Evolutionary conservation across 495 filamentous ascomycete genomes (phyloP), one percentile per base, ranked within the genome.

Genomic region (Hapsidospora chrysogenum): DNA sequence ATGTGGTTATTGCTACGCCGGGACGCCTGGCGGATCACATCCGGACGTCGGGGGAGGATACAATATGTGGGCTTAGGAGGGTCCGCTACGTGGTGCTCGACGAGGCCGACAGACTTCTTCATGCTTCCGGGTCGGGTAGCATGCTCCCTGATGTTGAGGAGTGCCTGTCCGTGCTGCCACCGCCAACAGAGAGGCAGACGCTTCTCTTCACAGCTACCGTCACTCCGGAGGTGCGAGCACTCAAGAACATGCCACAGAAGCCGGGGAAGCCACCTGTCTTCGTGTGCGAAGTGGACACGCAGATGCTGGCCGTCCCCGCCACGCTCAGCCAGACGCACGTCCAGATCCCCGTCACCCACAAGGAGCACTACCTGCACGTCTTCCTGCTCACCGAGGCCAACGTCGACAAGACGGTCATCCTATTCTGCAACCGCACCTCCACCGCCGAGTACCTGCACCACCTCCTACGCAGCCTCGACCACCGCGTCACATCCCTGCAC

Each of bases 131-230:
- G 28, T 62, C 64, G 4, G 85, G 85, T 9, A 84, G 77, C 58
- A 92, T 92, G 85, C 64, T 93, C n/a, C 74, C 80, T 16, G 89
- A 95, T 52, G 70, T 99, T 2, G 85, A 85, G 47, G 83, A 78
- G 30, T 94, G 86, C 49, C 64, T 99, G 3, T 70, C 66, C 3
- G 72, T 74, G 2, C 70, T 96, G 1, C 87, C 89, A 1, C 71
- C 84, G 0, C 51, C 58, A 0, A 49, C 61, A 2, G 63, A 83
- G 45, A 72, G 89, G 10, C 92, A 94, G 44, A 92, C 85, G 8
- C 72, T 86, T 27, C 73, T 96, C n/a, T 97, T 96, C 61, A 97
- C 89, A 2, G 89, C 89, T 9, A 97, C 89, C 3, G 66, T 96
- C 17, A 96, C 92, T 0, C 72, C 80, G n/a, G 87, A 96, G 57